These are phyloP conservation scores for Rusavskia elegans DNA, from an alignment of 495 filamentous ascomycete genomes.

Conservation along the genomic window DNA sequence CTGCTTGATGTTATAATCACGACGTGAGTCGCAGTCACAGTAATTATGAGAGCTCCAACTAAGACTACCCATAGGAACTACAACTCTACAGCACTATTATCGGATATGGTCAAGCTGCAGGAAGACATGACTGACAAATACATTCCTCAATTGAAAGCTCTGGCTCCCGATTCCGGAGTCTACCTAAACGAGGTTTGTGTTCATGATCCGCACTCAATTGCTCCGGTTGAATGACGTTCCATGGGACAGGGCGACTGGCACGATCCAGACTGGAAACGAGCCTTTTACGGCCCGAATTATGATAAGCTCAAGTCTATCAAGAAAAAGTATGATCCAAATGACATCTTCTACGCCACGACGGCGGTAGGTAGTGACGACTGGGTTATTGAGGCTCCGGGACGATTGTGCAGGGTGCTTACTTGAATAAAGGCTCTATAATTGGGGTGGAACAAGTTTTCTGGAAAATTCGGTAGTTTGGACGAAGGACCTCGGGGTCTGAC, in stretches of 20 bases:
- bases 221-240: neutral
- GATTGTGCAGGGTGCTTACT: neutral
- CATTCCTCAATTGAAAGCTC: slow-evolving; percentile 26
- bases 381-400: slow-evolving; percentile 8
- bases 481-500: no score
- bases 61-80: slow-evolving; percentile 3
- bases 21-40: neutral
- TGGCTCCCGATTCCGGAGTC: slow-evolving; percentile 21
- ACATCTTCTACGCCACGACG: slow-evolving; percentile 40
- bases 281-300: slow-evolving; percentile 36
- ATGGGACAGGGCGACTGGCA: slow-evolving; percentile 27
- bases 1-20: slow-evolving; percentile 27
- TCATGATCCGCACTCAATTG: neutral
- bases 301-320: slow-evolving; percentile 23
- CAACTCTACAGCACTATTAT: slow-evolving; percentile 25
- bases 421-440: no score
- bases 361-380: slow-evolving; percentile 49
- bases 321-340: slow-evolving; percentile 35
- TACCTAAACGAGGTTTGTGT: slow-evolving; percentile 24
- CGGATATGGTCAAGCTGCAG: slow-evolving; percentile 22
- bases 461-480: no score
- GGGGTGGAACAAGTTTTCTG: no score
- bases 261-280: slow-evolving; percentile 33
- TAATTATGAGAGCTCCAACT: no score
- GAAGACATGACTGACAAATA: slow-evolving; percentile 20